A percentile compares a stretch with the other conserved stretches of the same genome.
Conservation (phyloP, 73 alveolate genomes). For the Tetrahymena thermophila region DNA sequence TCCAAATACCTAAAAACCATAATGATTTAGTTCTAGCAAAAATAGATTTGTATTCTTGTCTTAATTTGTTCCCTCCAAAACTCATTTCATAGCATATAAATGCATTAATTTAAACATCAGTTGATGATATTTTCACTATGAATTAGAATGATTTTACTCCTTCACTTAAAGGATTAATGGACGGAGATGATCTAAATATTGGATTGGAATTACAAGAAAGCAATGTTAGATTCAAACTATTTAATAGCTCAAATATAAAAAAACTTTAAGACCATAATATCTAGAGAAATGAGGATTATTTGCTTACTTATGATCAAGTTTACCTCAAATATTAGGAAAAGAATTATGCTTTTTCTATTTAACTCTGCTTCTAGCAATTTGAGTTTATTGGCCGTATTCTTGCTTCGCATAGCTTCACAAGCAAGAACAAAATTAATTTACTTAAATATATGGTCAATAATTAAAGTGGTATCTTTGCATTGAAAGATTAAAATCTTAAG, state of each 20-base stretch:
- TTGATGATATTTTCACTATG: neutral
- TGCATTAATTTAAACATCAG: neutral
- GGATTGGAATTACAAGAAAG: neutral
- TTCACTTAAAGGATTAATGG: neutral
- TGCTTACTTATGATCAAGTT: neutral
- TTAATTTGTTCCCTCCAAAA: neutral
- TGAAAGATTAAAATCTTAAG: neutral
- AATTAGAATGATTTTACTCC: neutral
- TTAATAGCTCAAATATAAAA: neutral
- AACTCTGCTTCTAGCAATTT: neutral
- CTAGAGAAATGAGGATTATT: neutral
- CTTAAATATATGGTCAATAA: neutral
- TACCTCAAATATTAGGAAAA: neutral
- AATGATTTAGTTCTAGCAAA: neutral
- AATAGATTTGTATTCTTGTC: neutral
- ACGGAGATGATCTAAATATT: neutral
- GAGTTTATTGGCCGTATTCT: neutral
- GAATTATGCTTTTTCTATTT: neutral
- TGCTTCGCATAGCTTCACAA: neutral
- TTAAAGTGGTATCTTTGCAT: neutral
- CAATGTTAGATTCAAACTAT: neutral
- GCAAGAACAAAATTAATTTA: neutral
- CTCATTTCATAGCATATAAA: neutral
- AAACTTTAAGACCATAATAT: neutral
- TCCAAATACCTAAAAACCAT: neutral